These are phyloP conservation scores for Gigaspora rosea DNA, from an alignment of 192 early-diverging fungal species.

Conservation along the genomic window DNA sequence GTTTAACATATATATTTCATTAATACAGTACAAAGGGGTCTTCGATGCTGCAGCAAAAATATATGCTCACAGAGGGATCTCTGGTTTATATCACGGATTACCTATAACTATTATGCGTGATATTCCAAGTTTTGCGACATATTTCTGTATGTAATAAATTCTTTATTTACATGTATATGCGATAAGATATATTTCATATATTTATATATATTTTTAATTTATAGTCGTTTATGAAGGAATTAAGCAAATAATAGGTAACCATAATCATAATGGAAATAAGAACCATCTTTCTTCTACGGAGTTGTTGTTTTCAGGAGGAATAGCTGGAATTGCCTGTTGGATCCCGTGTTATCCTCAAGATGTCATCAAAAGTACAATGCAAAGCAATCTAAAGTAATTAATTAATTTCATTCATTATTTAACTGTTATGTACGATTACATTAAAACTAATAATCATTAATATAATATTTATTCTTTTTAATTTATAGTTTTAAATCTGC, in stretches of 20 bases:
- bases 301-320: slow-evolving; percentile 88
- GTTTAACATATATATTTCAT: background rate
- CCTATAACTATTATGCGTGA: slow-evolving; percentile 90
- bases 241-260: slow-evolving; percentile 63
- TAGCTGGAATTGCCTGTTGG: slow-evolving; percentile 96
- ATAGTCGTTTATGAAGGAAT: slow-evolving; percentile 81
- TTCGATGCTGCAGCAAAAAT: slow-evolving; percentile 83
- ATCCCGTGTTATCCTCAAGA: slow-evolving; percentile 75
- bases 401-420: background rate
- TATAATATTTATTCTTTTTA: background rate
- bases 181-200: background rate
- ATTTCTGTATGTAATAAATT: slow-evolving; percentile 69
- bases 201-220: background rate
- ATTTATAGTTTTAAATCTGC: slow-evolving; percentile 37
- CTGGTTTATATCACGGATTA: slow-evolving; percentile 86
- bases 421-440: background rate
- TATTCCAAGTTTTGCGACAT: slow-evolving; percentile 87
- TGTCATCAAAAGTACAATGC: slow-evolving; percentile 81
- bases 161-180: background rate
- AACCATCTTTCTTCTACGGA: slow-evolving; percentile 72
- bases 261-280: slow-evolving; percentile 57
- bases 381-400: slow-evolving; percentile 56
- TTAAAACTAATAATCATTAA: background rate
- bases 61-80: slow-evolving; percentile 72
- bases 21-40: slow-evolving; percentile 80